Evolutionary conservation across 1,284 basidiomycete genomes (phyloP), one percentile per base, ranked within the genome.

Genomic region (Moniliophthora roreri): DNA sequence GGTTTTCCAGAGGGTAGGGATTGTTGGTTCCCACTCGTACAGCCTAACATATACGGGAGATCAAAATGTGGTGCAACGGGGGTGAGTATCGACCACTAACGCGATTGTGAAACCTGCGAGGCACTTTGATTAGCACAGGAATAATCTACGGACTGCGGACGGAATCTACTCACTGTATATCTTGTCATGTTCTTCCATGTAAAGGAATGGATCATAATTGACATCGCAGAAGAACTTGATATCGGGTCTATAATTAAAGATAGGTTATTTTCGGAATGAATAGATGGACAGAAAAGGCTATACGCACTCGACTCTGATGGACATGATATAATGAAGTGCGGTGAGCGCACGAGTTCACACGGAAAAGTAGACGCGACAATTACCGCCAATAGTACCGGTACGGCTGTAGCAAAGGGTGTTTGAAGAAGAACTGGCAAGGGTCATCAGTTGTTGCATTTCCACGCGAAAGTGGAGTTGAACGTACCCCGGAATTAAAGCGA

Each of bases 351-450:
- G 18, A 28, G 49, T 26, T 52, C 18, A 38, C 11, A 18, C 32
- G 42, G 41, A 38, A 37, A 24, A 50, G 16, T 23, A 32, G 26
- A 48, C 16, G 34, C 45, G 69, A 62, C 50, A 74, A 79, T 83
- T 79, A 68, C 93, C 84, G 63, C 93, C 92, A 94, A 69, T 94
- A 94, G 72, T 91, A 95, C 50, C 89, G 84, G 65, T 87, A 91
- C 28, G 80, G 75, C 51, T 80, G 74, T 20, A 93, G 70, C 6
- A 91, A 68, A 50, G 86, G 83, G 62, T 95, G 91, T 38, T 80
- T 76, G 72, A 84, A 93, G 72, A 93, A 90, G 71, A 84, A 89
- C 85, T 89, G 57, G 23, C 26, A 4, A 49, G 24, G 50, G 47
- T 40, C 38, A 48, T 41, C 60, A 38, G 62, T 51, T 24, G n/a